These are phyloP conservation scores for Chrysoporthe deuterocubensis DNA, from an alignment of 2,329 filamentous ascomycete genomes.

Conservation along the genomic window DNA sequence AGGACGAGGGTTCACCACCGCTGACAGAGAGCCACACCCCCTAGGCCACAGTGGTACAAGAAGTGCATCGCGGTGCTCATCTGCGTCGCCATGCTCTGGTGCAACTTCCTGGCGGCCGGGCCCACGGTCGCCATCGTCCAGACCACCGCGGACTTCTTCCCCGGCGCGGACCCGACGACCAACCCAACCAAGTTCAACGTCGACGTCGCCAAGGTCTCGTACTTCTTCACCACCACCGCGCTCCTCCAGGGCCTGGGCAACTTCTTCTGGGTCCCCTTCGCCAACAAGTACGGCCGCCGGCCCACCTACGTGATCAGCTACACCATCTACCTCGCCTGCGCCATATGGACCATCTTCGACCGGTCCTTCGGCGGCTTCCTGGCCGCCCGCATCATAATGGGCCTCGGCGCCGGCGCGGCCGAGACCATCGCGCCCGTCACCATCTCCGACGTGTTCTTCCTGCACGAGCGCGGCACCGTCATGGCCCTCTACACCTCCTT, in stretches of 20 bases:
- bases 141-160: constrained; percentile 53
- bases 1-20: constrained; percentile 9
- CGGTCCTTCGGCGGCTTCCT: constrained; percentile 47
- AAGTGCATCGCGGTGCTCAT: constrained; percentile 54
- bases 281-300: constrained; percentile 50
- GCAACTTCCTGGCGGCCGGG: constrained; percentile 61
- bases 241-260: constrained; percentile 54
- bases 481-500: constrained; percentile 53
- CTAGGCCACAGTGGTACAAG: constrained; percentile 50
- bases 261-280: constrained; percentile 51
- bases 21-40: not conserved
- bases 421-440: constrained; percentile 56
- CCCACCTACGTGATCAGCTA: constrained; percentile 50
- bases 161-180: constrained; percentile 36
- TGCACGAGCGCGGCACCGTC: constrained; percentile 57
- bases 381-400: constrained; percentile 54
- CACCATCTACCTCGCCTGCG: constrained; percentile 44
- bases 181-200: constrained; percentile 35
- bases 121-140: constrained; percentile 55
- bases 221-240: constrained; percentile 57
- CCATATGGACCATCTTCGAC: constrained; percentile 49
- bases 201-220: constrained; percentile 50
- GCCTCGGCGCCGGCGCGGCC: constrained; percentile 56
- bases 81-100: constrained; percentile 58
- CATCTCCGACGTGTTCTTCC: constrained; percentile 60